Evolutionary conservation across 2,329 filamentous ascomycete genomes (phyloP).

Genomic region (Calonectria leucothoes): DNA sequence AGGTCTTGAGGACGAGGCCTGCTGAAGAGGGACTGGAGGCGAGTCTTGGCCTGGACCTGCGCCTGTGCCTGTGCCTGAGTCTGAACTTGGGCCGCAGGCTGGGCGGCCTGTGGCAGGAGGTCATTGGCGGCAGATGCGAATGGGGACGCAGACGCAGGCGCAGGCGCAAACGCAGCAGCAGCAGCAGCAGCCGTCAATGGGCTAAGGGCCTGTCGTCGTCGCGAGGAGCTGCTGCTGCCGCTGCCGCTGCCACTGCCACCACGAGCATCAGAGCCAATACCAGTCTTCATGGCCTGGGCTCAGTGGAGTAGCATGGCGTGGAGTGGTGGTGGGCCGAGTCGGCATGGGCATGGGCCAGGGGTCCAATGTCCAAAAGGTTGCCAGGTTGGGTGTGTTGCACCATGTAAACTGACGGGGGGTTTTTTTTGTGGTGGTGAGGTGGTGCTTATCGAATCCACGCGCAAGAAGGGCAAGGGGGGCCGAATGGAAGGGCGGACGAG

Average conservation of each 20-base stretch:
- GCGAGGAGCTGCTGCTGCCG: slow-evolving; percentile 26
- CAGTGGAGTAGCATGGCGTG: slow-evolving; percentile 43
- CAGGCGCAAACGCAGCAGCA: not conserved
- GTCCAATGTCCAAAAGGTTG: slow-evolving; percentile 2
- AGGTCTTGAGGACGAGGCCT: slow-evolving; percentile 36
- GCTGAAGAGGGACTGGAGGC: slow-evolving; percentile 34
- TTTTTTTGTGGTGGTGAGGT: slow-evolving; percentile 7
- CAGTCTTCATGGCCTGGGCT: slow-evolving; percentile 41
- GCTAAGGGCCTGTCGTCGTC: slow-evolving; percentile 35
- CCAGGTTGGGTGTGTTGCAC: not conserved
- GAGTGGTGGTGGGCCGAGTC: slow-evolving; percentile 34
- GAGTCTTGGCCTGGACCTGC: slow-evolving; percentile 32
- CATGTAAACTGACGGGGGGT: slow-evolving; percentile 1
- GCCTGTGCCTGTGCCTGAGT: slow-evolving; percentile 23
- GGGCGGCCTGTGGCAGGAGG: slow-evolving; percentile 33
- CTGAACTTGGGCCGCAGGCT: slow-evolving; percentile 27
- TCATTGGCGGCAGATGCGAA: slow-evolving; percentile 35
- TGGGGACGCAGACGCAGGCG: slow-evolving; percentile 9
- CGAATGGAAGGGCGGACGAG: not conserved
- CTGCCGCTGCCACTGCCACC: slow-evolving; percentile 20
- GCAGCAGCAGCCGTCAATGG: slow-evolving; percentile 7
- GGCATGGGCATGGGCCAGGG: slow-evolving; percentile 36
- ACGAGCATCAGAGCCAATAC: slow-evolving; percentile 23
- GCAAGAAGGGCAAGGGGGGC: not conserved
- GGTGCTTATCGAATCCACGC: slow-evolving; percentile 4